Evolutionary conservation across 495 filamentous ascomycete species (phyloP).

Genomic region (Hypoxylon fuscum): DNA sequence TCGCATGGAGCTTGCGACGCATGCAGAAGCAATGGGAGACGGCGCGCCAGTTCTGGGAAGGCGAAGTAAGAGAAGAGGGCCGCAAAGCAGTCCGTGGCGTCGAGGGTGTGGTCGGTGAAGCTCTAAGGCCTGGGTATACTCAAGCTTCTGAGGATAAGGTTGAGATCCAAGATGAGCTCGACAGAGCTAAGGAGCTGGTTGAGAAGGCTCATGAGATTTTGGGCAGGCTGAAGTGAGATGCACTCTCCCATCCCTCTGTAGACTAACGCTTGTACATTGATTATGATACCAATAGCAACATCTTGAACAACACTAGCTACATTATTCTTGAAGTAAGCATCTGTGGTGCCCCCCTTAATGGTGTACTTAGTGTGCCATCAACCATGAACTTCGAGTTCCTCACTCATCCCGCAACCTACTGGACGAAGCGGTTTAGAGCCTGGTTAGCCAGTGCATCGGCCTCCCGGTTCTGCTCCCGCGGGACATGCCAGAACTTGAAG

Average conservation of each 20-base stretch:
- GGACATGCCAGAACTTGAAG: slow-evolving; percentile 6
- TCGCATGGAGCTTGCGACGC: slow-evolving; percentile 74
- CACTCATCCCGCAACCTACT: no score
- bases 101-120: slow-evolving; percentile 68
- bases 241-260: slow-evolving; percentile 2
- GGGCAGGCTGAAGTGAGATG: slow-evolving; percentile 43
- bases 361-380: no score
- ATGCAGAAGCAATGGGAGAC: slow-evolving; percentile 84
- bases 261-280: slow-evolving; percentile 8
- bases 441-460: slow-evolving; percentile 5
- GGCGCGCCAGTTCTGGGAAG: slow-evolving; percentile 75
- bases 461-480: neutral
- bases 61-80: slow-evolving; percentile 81
- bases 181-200: slow-evolving; percentile 64
- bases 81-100: slow-evolving; percentile 73
- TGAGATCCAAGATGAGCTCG: slow-evolving; percentile 56
- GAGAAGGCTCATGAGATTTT: slow-evolving; percentile 56
- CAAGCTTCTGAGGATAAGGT: slow-evolving; percentile 30
- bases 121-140: slow-evolving; percentile 60
- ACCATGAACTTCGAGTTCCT: no score
- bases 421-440: neutral
- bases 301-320: no score
- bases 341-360: no score
- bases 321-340: no score
- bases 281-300: slow-evolving; percentile 23